Conservation (phyloP, 768 basidiomycete genomes). For the Russula abietina region DNA sequence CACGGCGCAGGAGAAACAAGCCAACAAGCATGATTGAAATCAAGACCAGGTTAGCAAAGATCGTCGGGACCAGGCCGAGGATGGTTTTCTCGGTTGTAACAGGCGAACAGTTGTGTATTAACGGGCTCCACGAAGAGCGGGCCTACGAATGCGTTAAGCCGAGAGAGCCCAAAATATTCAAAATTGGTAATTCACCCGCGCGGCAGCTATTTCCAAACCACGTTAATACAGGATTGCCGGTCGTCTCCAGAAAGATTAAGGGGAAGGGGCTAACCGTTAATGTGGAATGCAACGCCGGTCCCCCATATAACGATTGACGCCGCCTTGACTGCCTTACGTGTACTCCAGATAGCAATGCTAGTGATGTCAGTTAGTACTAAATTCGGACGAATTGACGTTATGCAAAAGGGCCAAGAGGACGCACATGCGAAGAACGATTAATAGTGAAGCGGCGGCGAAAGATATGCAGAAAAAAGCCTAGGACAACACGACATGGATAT, state of each 20-base stretch:
- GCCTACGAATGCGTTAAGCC: not conserved
- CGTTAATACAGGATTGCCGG: not conserved
- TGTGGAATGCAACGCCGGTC: not conserved
- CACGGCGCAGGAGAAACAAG: not conserved
- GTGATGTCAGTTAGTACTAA: not conserved
- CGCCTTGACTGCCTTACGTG: not conserved
- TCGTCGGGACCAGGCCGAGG: not conserved
- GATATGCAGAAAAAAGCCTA: conserved; percentile 2
- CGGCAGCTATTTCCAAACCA: not conserved
- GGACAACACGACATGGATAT: too few species aligned
- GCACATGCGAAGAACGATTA: conserved; percentile 14
- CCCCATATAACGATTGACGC: not conserved
- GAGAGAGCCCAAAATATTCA: not conserved
- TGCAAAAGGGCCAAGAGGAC: not conserved
- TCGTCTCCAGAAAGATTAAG: too few species aligned
- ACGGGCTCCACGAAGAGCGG: not conserved
- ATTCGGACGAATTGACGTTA: not conserved
- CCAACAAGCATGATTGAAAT: conserved; percentile 1
- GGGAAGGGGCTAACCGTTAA: not conserved
- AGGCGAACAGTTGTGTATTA: not conserved
- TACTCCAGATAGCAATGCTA: conserved; percentile 12
- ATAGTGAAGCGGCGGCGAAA: not conserved
- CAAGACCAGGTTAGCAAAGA: not conserved
- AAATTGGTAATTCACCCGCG: not conserved
- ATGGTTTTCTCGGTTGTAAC: not conserved